These are phyloP conservation scores for Penicillium daleae DNA, from an alignment of 495 filamentous ascomycete species.

Conservation along the genomic window DNA sequence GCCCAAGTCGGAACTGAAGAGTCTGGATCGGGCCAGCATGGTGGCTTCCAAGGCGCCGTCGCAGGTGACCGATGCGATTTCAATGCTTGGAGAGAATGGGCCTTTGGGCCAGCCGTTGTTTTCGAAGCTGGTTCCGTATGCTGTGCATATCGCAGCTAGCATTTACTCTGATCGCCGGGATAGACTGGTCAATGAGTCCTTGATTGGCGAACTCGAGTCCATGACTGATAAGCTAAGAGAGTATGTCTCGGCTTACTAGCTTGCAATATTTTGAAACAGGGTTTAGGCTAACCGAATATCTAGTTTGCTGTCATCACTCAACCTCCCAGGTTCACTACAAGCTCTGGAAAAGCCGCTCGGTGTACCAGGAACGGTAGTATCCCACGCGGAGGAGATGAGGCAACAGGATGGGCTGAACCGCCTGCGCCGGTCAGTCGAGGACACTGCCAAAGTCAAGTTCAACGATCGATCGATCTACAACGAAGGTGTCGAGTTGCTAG, in stretches of 20 bases:
- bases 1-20: conserved; percentile 83
- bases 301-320: conserved; percentile 74
- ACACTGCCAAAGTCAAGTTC: conserved; percentile 82
- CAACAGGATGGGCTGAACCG: conserved; percentile 84
- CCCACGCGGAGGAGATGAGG: conserved; percentile 94
- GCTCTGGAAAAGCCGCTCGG: conserved; percentile 94
- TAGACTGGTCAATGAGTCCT: conserved; percentile 79
- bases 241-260: conserved; percentile 31
- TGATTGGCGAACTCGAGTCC: conserved; percentile 82
- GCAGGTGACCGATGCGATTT: conserved; percentile 78
- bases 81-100: conserved; percentile 76
- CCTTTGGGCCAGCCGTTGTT: conserved; percentile 85
- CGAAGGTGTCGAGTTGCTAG: conserved; percentile 77
- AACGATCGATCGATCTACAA: conserved; percentile 75
- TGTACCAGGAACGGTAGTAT: conserved; percentile 78
- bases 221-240: conserved; percentile 82
- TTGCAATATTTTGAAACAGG: neutral
- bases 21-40: conserved; percentile 87
- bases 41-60: conserved; percentile 77
- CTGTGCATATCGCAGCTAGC: conserved; percentile 90
- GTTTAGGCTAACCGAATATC: conserved; percentile 15
- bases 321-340: conserved; percentile 90
- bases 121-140: conserved; percentile 90
- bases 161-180: conserved; percentile 94
- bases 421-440: conserved; percentile 75